Evolutionary conservation across 2,329 filamentous ascomycete species (phyloP), one percentile per base, ranked within the genome.

Genomic region (Boeremia lycopersici): DNA sequence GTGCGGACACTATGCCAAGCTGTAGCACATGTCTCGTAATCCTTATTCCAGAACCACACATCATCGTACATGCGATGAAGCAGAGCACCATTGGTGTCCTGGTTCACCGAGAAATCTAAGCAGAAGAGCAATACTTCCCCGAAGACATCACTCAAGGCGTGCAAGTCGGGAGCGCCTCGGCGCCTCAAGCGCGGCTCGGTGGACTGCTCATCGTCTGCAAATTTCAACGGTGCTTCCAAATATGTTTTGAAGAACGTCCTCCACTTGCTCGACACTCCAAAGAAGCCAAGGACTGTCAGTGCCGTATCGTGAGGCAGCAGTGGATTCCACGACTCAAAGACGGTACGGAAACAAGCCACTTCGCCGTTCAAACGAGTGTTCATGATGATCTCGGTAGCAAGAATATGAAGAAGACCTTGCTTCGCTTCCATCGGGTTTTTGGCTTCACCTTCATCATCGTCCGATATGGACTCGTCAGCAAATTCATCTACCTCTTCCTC

Each of bases 1-100:
- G 71, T 47, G n/a, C 72, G 50, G 62, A 82, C 75, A 12, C 70
- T 71, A 10, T 65, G 58, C 80, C 80, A 83, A 13, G 79, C 79
- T 36, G 68, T 64, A 5, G 69, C 74, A 43, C 76, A 78, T 4
- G 69, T 66, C 2, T 71, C 62, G 5, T 78, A 77, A 15, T 79
- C 69, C 2, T 77, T 78, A 28, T 76, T 77, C 69, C 68, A 73
- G 15, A 82, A 74, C 78, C 80, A 82, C 11, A 82, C 60, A 46
- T 82, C 80, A 53, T 82, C 79, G 41, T 81, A 77, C 13, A 81
- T 59, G 1, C 80, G 79, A 54, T 82, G 78, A 0, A 81, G 63
- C 3, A 79, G 65, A 41, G 75, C 68, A 0, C 78, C 77, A 12
- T 64, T 47, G 1, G 78, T 78, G 10, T 70, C 56, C 35, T 76